Conservation (phyloP, 495 filamentous ascomycete species). For the Lophiotrema nucula region DNA sequence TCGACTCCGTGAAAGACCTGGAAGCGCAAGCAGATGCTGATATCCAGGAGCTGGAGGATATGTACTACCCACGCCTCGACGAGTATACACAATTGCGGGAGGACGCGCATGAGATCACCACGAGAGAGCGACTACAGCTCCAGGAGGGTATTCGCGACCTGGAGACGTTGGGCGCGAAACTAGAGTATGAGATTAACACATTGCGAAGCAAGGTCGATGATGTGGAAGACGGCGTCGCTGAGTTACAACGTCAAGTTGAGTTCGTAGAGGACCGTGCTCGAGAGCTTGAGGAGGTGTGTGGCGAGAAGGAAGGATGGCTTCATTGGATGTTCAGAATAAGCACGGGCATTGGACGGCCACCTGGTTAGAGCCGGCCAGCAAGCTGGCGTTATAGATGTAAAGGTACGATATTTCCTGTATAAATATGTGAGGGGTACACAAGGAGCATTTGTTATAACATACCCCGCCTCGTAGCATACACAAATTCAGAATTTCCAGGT, state of each 20-base stretch:
- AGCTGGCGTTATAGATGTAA: no score
- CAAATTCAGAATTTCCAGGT: no score
- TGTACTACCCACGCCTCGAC: conserved; percentile 67
- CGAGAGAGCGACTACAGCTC: conserved; percentile 63
- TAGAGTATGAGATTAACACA: conserved; percentile 89
- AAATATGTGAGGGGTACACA: no score
- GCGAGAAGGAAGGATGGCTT: conserved; percentile 35
- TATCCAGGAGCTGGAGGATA: conserved; percentile 62
- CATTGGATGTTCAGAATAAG: conserved; percentile 59
- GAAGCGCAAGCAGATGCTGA: conserved; percentile 60
- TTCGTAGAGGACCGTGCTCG: conserved; percentile 73
- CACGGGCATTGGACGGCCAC: conserved; percentile 55
- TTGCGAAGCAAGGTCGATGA: conserved; percentile 81
- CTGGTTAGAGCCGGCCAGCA: conserved; percentile 5
- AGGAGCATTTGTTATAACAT: no score
- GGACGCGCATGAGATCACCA: conserved; percentile 63
- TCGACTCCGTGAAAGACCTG: conserved; percentile 61
- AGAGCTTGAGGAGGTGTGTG: conserved; percentile 54
- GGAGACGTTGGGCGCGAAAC: conserved; percentile 77
- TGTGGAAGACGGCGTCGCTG: conserved; percentile 76
- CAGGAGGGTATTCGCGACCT: conserved; percentile 77
- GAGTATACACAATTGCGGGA: conserved; percentile 64
- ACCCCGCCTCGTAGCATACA: no score
- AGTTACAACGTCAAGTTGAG: conserved; percentile 78
- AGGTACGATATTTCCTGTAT: no score